A percentile compares a stretch with the other conserved stretches of the same genome.
phyloP scores from a whole-genome alignment of 768 basidiomycete genomes.

The Thelephora aurantiotincta region DNA sequence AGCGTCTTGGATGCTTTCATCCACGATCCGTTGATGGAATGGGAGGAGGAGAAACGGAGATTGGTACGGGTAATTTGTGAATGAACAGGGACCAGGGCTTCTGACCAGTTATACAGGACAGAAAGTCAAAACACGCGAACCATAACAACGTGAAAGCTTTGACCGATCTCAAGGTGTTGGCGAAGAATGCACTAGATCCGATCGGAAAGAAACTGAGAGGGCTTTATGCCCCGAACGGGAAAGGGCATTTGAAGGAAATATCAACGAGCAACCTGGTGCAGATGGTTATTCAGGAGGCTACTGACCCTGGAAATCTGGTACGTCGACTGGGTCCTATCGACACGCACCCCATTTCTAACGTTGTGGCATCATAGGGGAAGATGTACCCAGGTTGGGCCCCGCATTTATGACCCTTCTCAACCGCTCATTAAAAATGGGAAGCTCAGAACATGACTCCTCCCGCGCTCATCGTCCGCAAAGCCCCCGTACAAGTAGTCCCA shows the following conservation, averaged over 20 bases:
- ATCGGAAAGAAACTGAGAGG: conserved; percentile 80
- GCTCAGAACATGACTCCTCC: background rate
- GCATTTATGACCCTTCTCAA: conserved; percentile 67
- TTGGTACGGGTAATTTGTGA: conserved; percentile 24
- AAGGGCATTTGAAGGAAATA: conserved; percentile 31
- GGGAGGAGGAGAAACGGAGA: conserved; percentile 73
- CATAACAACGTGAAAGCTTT: conserved; percentile 3
- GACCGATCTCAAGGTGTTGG: conserved; percentile 48
- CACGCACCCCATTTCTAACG: conserved; percentile 5
- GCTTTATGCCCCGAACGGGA: conserved; percentile 38
- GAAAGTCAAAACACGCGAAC: conserved; percentile 9
- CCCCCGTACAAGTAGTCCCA: background rate
- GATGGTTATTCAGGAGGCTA: conserved; percentile 82
- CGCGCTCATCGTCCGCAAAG: background rate
- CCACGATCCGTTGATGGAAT: conserved; percentile 94
- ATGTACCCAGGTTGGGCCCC: conserved; percentile 91
- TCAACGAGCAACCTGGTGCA: conserved; percentile 85
- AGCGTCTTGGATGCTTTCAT: conserved; percentile 93
- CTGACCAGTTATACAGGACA: conserved; percentile 3
- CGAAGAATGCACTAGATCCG: conserved; percentile 60
- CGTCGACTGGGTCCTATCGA: conserved; percentile 10
- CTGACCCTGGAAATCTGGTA: conserved; percentile 55
- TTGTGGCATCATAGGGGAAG: conserved; percentile 36
- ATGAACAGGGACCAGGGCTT: background rate
- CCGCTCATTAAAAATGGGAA: conserved; percentile 68